Conservation (phyloP, 768 basidiomycete genomes). For the Mycena indigotica region DNA sequence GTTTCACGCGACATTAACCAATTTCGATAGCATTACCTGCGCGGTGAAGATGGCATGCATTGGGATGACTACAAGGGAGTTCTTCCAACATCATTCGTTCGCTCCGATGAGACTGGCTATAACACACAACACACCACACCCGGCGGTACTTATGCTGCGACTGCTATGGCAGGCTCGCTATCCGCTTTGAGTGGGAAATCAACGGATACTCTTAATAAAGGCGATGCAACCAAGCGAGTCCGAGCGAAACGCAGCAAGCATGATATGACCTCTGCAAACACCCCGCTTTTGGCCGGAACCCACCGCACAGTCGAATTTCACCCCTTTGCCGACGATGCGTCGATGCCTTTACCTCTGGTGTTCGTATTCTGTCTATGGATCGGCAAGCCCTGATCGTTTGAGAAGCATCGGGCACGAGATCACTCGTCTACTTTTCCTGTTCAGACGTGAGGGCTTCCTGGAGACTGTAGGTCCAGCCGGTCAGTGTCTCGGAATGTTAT, state of each 20-base stretch:
- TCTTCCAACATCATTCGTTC: constrained; percentile 62
- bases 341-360: constrained; percentile 83
- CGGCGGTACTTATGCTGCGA: constrained; percentile 47
- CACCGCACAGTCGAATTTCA: constrained; percentile 64
- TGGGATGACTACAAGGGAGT: constrained; percentile 69
- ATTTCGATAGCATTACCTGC: constrained; percentile 64
- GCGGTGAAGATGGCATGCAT: constrained; percentile 77
- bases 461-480: constrained; percentile 92
- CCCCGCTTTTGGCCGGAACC: constrained; percentile 63
- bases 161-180: constrained; percentile 30
- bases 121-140: constrained; percentile 34
- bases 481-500: constrained; percentile 29
- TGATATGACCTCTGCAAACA: constrained; percentile 45
- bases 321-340: constrained; percentile 55
- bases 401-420: constrained; percentile 82
- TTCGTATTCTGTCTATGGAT: constrained; percentile 40
- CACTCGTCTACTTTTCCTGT: constrained; percentile 64
- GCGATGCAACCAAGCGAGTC: constrained; percentile 68
- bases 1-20: neutral
- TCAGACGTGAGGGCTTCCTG: constrained; percentile 77
- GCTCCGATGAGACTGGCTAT: constrained; percentile 47
- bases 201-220: constrained; percentile 35
- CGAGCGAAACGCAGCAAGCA: constrained; percentile 73
- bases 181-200: constrained; percentile 34
- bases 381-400: neutral